A percentile compares a stretch with the other conserved stretches of the same genome.
These are phyloP conservation scores for Colletotrichum higginsianum DNA, from an alignment of 2,329 filamentous ascomycete species.

Conservation along the genomic window DNA sequence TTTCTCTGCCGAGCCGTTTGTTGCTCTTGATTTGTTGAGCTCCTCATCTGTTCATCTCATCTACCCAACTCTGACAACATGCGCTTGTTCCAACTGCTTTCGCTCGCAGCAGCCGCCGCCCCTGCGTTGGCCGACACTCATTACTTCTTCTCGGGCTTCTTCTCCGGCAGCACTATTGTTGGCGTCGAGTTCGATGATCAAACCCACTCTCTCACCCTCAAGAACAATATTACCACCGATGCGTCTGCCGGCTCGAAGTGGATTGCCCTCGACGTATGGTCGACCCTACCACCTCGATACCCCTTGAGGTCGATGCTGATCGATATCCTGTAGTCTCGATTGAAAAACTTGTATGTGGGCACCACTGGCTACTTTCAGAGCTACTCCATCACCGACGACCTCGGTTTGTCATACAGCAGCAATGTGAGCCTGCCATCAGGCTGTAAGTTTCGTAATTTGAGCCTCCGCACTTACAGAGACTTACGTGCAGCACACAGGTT, in stretches of 20 bases:
- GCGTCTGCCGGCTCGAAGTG: slow-evolving; percentile 41
- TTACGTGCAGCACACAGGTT: slow-evolving; percentile 4
- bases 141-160: slow-evolving; percentile 35
- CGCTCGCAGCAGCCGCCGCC: slow-evolving; percentile 7
- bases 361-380: slow-evolving; percentile 33
- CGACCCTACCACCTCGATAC: too few species aligned
- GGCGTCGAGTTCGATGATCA: slow-evolving; percentile 47
- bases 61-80: slow-evolving; percentile 8
- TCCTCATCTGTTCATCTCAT: too few species aligned
- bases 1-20: slow-evolving; percentile 1
- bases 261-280: slow-evolving; percentile 44
- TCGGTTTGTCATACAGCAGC: slow-evolving; percentile 26
- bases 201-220: slow-evolving; percentile 44
- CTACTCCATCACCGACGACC: slow-evolving; percentile 32
- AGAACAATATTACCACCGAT: slow-evolving; percentile 45
- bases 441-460: slow-evolving; percentile 31
- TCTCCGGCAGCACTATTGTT: slow-evolving; percentile 25
- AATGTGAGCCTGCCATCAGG: slow-evolving; percentile 29
- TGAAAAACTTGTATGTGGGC: slow-evolving; percentile 33
- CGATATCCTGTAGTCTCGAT: slow-evolving; percentile 10
- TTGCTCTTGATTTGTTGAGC: not conserved
- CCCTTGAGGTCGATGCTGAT: not conserved
- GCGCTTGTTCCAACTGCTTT: slow-evolving; percentile 18
- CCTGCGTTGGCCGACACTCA: slow-evolving; percentile 27
- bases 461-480: too few species aligned